These are phyloP conservation scores for Olyra latifolia DNA, from an alignment of 176 grass and related monocot genomes.

Conservation along the genomic window DNA sequence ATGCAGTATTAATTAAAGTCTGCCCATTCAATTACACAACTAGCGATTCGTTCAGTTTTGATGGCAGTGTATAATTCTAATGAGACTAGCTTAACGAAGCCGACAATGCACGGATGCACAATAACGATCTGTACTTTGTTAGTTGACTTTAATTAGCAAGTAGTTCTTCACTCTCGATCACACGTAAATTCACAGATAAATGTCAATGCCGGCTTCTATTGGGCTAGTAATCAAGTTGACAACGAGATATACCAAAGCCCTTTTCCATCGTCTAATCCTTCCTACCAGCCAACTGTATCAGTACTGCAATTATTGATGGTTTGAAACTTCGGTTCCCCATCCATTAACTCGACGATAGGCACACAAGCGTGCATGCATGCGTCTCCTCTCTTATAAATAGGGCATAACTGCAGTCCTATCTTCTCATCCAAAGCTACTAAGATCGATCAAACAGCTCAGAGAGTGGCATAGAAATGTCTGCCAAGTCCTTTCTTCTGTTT, in stretches of 20 bases:
- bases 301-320: not conserved
- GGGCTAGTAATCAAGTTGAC: constrained; percentile 35
- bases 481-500: constrained; percentile 13
- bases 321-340: not conserved
- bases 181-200: not conserved
- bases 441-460: not conserved
- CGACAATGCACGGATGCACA: not conserved
- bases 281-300: not conserved
- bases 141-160: not conserved
- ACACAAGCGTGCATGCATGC: not conserved
- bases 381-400: constrained; percentile 27
- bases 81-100: too few relatives aligned
- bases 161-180: not conserved
- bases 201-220: constrained; percentile 28
- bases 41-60: too few relatives aligned
- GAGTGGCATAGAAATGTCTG: not conserved
- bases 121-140: not conserved
- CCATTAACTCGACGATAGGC: not conserved
- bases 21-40: too few relatives aligned
- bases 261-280: not conserved
- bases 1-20: too few relatives aligned
- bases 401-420: not conserved
- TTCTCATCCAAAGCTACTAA: not conserved
- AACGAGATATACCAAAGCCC: not conserved
- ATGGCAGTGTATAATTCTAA: too few relatives aligned